Percentiles rank a stretch among this genome's conserved stretches.
These are phyloP conservation scores for Herpetomonas tarakana DNA, from an alignment of 208 protist species.

Conservation along the genomic window DNA sequence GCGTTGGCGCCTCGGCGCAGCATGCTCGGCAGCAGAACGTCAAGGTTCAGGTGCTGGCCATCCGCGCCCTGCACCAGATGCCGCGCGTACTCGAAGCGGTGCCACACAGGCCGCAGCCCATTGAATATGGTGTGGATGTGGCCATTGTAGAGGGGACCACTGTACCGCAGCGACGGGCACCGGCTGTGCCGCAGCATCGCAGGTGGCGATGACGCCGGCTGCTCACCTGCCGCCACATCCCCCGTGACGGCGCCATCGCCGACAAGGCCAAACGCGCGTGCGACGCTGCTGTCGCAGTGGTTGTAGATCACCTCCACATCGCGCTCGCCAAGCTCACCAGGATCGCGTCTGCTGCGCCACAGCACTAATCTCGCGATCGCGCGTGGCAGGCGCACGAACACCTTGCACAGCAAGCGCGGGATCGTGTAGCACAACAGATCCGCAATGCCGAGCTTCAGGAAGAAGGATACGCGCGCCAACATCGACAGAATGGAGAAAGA, in stretches of 20 bases:
- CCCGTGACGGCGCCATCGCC: constrained; percentile 4
- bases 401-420: constrained; percentile 14
- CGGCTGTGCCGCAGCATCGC: background rate
- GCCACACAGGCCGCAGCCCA: constrained; percentile 13
- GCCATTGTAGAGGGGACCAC: constrained; percentile 46
- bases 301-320: constrained; percentile 16
- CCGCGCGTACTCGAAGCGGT: constrained; percentile 24
- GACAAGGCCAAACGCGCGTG: constrained; percentile 11
- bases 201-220: too few species aligned
- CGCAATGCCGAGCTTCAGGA: constrained; percentile 17
- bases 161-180: constrained; percentile 21
- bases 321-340: constrained; percentile 10
- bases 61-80: constrained; percentile 29
- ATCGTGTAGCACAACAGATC: constrained; percentile 28
- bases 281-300: constrained; percentile 15
- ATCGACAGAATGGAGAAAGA: too few species aligned
- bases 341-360: background rate
- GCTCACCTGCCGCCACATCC: background rate
- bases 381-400: constrained; percentile 20
- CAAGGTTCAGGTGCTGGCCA: constrained; percentile 42
- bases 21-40: constrained; percentile 27
- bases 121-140: constrained; percentile 47
- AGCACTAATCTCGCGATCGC: constrained; percentile 10
- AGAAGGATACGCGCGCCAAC: constrained; percentile 17
- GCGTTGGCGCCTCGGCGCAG: background rate